Conservation (phyloP, 2,329 filamentous ascomycete species). For the Alternaria alternata region DNA sequence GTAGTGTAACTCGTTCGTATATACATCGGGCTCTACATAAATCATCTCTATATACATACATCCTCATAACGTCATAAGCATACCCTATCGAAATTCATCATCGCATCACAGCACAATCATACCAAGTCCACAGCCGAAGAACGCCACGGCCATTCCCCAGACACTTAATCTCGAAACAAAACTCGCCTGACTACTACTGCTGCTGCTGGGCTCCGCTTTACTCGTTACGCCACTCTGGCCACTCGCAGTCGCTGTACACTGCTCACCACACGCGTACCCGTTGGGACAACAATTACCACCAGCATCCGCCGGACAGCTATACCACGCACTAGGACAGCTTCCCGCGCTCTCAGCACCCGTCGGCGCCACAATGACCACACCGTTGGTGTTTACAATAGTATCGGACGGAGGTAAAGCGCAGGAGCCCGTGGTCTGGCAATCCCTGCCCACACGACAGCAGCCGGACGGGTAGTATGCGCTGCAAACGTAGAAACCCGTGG, state of each 20-base stretch:
- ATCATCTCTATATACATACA: neutral
- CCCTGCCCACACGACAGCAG: conserved; percentile 86
- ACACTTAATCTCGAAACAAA: conserved; percentile 32
- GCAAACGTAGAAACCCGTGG: conserved; percentile 92
- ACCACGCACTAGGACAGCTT: conserved; percentile 81
- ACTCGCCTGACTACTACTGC: conserved; percentile 39
- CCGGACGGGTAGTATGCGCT: conserved; percentile 80
- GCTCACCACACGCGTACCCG: conserved; percentile 46
- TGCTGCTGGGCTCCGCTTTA: conserved; percentile 51
- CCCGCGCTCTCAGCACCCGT: conserved; percentile 57
- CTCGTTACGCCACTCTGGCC: conserved; percentile 36
- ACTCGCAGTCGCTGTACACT: conserved; percentile 46
- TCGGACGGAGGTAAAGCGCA: conserved; percentile 67
- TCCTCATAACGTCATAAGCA: neutral
- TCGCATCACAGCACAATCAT: conserved; percentile 51
- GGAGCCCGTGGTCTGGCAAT: conserved; percentile 78
- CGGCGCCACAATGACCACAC: conserved; percentile 74
- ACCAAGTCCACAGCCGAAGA: conserved; percentile 43
- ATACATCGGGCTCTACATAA: neutral
- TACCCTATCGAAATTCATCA: neutral
- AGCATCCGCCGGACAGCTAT: conserved; percentile 69
- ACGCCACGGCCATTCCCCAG: conserved; percentile 42
- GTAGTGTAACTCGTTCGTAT: neutral
- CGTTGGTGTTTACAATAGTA: conserved; percentile 70
- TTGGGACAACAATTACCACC: conserved; percentile 87